phyloP scores from a whole-genome alignment of 2,329 filamentous ascomycete species.

The Esteya vermicola region DNA sequence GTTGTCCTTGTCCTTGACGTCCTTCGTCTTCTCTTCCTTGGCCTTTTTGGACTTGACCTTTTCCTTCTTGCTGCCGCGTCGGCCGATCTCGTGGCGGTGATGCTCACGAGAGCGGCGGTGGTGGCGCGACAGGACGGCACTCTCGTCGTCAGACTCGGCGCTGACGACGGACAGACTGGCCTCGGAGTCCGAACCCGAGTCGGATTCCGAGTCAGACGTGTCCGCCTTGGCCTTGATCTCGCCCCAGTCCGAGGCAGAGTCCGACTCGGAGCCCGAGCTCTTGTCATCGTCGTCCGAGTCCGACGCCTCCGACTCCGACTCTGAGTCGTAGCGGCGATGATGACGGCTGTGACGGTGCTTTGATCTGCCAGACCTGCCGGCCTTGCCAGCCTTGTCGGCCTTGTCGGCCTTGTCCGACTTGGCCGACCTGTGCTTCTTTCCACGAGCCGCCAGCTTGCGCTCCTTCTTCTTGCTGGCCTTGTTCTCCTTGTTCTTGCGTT shows the following conservation, averaged over 20 bases:
- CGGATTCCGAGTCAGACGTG: slow-evolving; percentile 13
- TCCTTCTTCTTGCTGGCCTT: background rate
- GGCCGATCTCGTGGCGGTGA: too few relatives aligned
- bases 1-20: background rate
- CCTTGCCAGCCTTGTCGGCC: background rate
- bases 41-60: too few relatives aligned
- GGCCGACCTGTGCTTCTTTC: background rate
- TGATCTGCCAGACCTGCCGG: background rate
- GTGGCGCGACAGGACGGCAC: too few relatives aligned
- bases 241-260: background rate
- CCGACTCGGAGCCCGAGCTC: background rate
- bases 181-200: background rate
- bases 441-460: too few relatives aligned
- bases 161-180: too few relatives aligned
- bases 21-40: background rate
- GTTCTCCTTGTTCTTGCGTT: background rate
- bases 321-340: background rate
- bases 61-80: too few relatives aligned
- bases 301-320: background rate
- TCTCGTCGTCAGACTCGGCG: background rate
- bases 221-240: background rate
- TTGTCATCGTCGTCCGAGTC: background rate
- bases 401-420: background rate
- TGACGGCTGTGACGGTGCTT: background rate
- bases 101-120: too few relatives aligned